Percentiles rank a stretch among this genome's conserved stretches.
Evolutionary conservation across 208 protist species (phyloP).

Genomic region (Leishmania turanica): DNA sequence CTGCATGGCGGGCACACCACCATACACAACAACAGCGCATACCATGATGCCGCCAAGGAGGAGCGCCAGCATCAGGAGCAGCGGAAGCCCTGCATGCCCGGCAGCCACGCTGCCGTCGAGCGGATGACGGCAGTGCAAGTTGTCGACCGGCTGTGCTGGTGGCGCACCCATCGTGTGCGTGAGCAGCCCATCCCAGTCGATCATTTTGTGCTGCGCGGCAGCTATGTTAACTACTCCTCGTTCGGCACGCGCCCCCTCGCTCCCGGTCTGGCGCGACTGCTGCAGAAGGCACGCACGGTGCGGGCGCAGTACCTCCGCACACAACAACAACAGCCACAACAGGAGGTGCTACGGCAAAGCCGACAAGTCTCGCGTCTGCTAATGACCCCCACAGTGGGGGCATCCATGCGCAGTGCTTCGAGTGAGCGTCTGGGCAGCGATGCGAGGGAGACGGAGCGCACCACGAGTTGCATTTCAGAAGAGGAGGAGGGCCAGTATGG

Average conservation of each 20-base stretch:
- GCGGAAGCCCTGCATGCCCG: not conserved
- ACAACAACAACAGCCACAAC: constrained; percentile 18
- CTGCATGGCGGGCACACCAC: constrained; percentile 14
- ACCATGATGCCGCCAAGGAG: constrained; percentile 1
- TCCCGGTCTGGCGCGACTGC: constrained; percentile 14
- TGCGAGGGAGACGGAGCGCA: not conserved
- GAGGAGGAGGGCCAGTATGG: not conserved
- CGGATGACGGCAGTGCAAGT: constrained; percentile 39
- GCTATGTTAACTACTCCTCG: constrained; percentile 54
- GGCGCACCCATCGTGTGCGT: constrained; percentile 47
- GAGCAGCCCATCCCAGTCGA: constrained; percentile 48
- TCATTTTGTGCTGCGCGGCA: constrained; percentile 40
- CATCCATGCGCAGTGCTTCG: not conserved
- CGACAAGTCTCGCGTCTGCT: constrained; percentile 3
- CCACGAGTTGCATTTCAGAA: not conserved
- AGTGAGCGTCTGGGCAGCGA: not conserved
- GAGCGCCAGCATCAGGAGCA: constrained; percentile 2
- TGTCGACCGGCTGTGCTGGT: constrained; percentile 79
- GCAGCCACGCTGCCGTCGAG: not conserved
- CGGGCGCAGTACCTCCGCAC: constrained; percentile 15
- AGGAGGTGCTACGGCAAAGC: constrained; percentile 15
- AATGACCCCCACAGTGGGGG: not conserved
- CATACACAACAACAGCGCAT: constrained; percentile 13
- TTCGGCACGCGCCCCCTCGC: constrained; percentile 48
- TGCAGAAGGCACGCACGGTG: constrained; percentile 26